A percentile compares a stretch with the other conserved stretches of the same genome.
Evolutionary conservation across 2,329 filamentous ascomycete species (phyloP).

Genomic region (Neofusicoccum parvum): DNA sequence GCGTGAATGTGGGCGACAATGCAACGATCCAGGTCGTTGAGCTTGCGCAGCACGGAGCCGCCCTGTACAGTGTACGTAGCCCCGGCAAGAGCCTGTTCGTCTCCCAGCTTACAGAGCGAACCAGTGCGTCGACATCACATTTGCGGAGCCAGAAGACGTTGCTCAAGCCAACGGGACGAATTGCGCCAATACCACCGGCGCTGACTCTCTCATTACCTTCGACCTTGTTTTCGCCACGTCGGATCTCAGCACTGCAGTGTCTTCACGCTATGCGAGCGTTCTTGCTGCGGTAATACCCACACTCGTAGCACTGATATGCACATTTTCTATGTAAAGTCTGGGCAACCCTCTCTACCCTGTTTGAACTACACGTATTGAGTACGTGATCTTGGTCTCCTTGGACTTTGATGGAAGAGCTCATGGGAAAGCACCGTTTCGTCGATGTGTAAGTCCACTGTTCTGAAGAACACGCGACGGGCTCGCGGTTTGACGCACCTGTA

Average conservation of each 20-base stretch:
- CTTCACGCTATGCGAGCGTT: not conserved
- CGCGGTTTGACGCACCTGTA: too few relatives aligned
- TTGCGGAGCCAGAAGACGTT: constrained; percentile 78
- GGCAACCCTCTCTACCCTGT: too few relatives aligned
- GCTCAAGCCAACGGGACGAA: constrained; percentile 75
- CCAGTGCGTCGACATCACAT: constrained; percentile 95
- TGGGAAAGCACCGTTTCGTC: too few relatives aligned
- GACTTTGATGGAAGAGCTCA: too few relatives aligned
- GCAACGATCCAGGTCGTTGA: constrained; percentile 90
- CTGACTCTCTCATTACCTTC: constrained; percentile 64
- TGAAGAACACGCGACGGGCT: too few relatives aligned
- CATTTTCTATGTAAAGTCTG: constrained; percentile 1
- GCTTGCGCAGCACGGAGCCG: constrained; percentile 78
- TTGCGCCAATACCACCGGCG: constrained; percentile 78
- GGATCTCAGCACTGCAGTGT: constrained; percentile 28
- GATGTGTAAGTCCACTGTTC: too few relatives aligned
- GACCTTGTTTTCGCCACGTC: constrained; percentile 67
- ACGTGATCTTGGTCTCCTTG: too few relatives aligned
- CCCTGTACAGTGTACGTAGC: constrained; percentile 70
- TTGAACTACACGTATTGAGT: too few relatives aligned
- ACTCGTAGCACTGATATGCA: not conserved
- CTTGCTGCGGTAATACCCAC: not conserved
- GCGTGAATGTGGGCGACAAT: constrained; percentile 75
- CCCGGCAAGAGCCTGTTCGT: not conserved
- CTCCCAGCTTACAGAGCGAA: not conserved